Evolutionary conservation across 176 grass and related monocot species (phyloP), one percentile per base, ranked within the genome.

Genomic region (Stipa capillata): DNA sequence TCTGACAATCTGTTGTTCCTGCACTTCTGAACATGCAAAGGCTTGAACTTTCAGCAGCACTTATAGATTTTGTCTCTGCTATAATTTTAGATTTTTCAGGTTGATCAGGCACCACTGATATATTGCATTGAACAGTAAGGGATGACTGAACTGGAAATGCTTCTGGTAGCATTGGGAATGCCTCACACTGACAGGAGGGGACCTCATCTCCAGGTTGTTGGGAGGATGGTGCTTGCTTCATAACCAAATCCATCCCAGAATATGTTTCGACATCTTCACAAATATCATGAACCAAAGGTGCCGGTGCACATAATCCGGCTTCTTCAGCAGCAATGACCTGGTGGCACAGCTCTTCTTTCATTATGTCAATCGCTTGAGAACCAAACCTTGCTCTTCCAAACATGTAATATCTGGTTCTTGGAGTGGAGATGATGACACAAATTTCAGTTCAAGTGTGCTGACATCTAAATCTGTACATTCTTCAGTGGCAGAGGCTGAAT

Each of bases 301-400:
- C 27, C 1, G 24, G 60, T 43, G 33, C 42, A 52, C 8, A 61
- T 28, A 17, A 23, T 54, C 15, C 69, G 1, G 35, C 17, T 71
- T 81, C 79, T 56, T 80, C 79, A 55, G 65, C 43, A 41, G 62
- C 28, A 36, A 51, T 24, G 29, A 18, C n/a, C 49, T 72, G 64
- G 8, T 73, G 78, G 25, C 48, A 71, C 81, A 89, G 11, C 57
- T 89, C 87, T 76, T 92, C 82, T 73, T 90, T 89, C 74, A 85
- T 68, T 80, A 87, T 86, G 72, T 83, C 81, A 81, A 72, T 64
- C 28, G 75, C 83, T 78, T 98, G 73, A 78, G 73, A 82, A 16
- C 78, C 89, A 87, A 98, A 93, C 43, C 95, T 90, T 71, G 92
- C 92, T 83, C 87, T 89, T 78, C 95, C 95, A 69, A 98, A 98